Evolutionary conservation across 352 stramenopile species (phyloP).

Genomic region (Phytophthora hibernalis): DNA sequence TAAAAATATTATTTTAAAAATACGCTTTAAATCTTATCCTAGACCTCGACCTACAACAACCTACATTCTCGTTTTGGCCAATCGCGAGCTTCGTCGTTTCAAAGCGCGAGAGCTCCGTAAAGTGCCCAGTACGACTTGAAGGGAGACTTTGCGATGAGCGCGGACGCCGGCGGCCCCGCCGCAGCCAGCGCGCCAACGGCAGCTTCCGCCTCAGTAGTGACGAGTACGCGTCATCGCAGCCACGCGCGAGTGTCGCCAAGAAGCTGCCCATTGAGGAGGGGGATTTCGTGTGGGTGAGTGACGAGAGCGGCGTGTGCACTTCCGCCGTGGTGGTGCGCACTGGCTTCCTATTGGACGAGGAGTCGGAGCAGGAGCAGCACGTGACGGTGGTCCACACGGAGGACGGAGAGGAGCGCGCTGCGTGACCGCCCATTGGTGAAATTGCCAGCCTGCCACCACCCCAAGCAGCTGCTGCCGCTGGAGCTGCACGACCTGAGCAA

Average conservation of each 20-base stretch:
- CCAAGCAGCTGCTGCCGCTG: conserved; percentile 64
- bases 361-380: conserved; percentile 66
- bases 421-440: conserved; percentile 63
- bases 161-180: conserved; percentile 29
- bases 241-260: neutral
- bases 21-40: too few relatives aligned
- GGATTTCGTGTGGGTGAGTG: conserved; percentile 73
- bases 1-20: too few relatives aligned
- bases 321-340: conserved; percentile 69
- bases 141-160: conserved; percentile 30
- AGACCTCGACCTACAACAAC: too few relatives aligned
- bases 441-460: conserved; percentile 65
- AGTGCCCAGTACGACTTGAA: neutral
- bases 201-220: conserved; percentile 39
- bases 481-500: conserved; percentile 74
- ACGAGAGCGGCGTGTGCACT: conserved; percentile 57
- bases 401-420: conserved; percentile 82
- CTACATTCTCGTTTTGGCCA: neutral
- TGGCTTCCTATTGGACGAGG: conserved; percentile 68
- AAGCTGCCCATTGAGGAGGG: conserved; percentile 55
- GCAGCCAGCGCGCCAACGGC: conserved; percentile 20
- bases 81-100: neutral
- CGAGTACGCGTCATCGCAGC: neutral
- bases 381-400: conserved; percentile 85
- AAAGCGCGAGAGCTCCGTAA: conserved; percentile 11